Conservation (phyloP, 2,329 filamentous ascomycete genomes). For the Nemania sp. region DNA sequence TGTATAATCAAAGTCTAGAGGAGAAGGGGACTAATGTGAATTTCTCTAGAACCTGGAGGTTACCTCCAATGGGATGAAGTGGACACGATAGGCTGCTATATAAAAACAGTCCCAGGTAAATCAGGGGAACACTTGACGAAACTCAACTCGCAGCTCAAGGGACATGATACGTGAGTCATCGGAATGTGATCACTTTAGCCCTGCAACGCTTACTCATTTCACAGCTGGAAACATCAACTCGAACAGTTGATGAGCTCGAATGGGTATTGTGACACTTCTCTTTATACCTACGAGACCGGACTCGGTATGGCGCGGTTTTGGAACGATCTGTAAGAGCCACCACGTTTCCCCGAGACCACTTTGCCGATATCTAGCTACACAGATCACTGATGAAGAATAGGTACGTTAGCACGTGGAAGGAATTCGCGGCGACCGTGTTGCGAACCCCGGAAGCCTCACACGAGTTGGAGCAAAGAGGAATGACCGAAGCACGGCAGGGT, state of each 20-base stretch:
- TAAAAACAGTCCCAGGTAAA: constrained; percentile 14
- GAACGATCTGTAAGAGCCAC: constrained; percentile 22
- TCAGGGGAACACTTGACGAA: constrained; percentile 6
- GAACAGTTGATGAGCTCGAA: constrained; percentile 10
- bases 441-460: not conserved
- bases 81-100: constrained; percentile 7
- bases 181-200: no score
- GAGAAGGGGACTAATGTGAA: not conserved
- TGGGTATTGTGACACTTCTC: constrained; percentile 1
- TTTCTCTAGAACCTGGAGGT: constrained; percentile 20
- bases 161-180: constrained; percentile 7
- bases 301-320: constrained; percentile 17
- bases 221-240: constrained; percentile 18
- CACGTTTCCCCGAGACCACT: not conserved
- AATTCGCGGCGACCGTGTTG: not conserved
- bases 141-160: not conserved
- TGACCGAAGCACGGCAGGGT: not conserved
- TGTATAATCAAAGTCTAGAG: not conserved
- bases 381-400: not conserved
- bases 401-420: not conserved
- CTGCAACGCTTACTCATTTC: no score
- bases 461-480: not conserved
- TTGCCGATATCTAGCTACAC: not conserved
- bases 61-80: constrained; percentile 26
- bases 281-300: constrained; percentile 18